Evolutionary conservation across 352 stramenopile genomes (phyloP), one percentile per base, ranked within the genome.

Genomic region (Pythium chondricola): DNA sequence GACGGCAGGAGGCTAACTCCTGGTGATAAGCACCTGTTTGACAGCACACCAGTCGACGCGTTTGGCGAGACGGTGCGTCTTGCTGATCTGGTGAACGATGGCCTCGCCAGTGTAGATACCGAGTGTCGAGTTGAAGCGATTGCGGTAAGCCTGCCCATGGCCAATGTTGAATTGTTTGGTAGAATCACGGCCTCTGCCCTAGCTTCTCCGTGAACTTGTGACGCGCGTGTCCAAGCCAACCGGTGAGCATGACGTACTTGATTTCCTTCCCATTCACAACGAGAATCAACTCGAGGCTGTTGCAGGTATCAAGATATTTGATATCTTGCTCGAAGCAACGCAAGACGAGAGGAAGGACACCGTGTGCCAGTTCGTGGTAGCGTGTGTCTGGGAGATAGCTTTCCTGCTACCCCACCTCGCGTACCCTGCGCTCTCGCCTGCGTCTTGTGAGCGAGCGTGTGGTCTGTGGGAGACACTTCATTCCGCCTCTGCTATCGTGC

Each of bases 351-450:
- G n/a, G 8, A 40, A 53, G 14, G 51, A 41, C 7, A 36, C 52
- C n/a, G 42, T 29, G 2, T 24, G 25, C 20, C 32, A 48, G 14
- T 55, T 58, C 17, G 29, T 51, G 2, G 20, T 52, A 13, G 42
- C 56, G 6, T 43, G 49, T 37, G 30, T 56, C 2, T 65, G 56
- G 56, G 56, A 65, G 40, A 43, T 61, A 18, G 11, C 40, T 2
- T 65, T 65, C 24, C 25, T 61, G 1, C 35, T 36, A 17, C 56
- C 48, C 8, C 35, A 32, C 11, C 14, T 50, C 13, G 43, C 14
- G n/a, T 16, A 35, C 3, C 21, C 26, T 25, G 24, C 14, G 11
- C 35, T 20, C 24, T 48, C 27, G n/a, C 14, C 4, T 20, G 4
- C 25, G 25, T 20, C 33, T 18, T 16, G 33, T 27, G 4, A 33